A percentile compares a stretch with the other conserved stretches of the same genome.
phyloP scores from a whole-genome alignment of 2,329 filamentous ascomycete species.

The Conoideocrella luteorostrata region DNA sequence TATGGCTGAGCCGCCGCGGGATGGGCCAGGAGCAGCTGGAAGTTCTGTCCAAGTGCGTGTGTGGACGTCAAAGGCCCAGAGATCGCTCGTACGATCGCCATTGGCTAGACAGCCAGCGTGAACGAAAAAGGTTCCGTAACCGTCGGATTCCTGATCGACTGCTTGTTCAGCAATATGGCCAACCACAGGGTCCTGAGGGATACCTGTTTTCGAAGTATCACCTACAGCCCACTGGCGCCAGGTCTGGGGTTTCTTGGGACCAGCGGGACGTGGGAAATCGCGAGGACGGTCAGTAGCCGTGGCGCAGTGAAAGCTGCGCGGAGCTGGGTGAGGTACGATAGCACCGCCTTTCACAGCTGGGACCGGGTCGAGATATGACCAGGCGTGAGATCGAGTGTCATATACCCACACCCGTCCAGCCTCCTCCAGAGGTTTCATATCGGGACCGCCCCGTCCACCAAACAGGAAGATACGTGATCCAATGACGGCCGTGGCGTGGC shows the following conservation, averaged over 20 bases:
- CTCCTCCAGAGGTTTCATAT: conserved; percentile 68
- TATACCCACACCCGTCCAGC: conserved; percentile 70
- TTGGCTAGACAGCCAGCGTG: conserved; percentile 67
- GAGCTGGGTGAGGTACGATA: conserved; percentile 43
- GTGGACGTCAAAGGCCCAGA: conserved; percentile 71
- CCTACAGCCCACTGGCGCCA: conserved; percentile 53
- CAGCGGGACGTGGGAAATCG: conserved; percentile 34
- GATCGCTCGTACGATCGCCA: conserved; percentile 56
- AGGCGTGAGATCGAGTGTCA: conserved; percentile 55
- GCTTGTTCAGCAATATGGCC: conserved; percentile 52
- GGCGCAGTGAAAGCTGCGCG: conserved; percentile 66
- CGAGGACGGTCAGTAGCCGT: conserved; percentile 51
- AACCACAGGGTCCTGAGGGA: conserved; percentile 52
- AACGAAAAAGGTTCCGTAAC: conserved; percentile 63
- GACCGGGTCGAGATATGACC: conserved; percentile 58
- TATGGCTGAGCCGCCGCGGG: conserved; percentile 62
- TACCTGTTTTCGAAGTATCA: conserved; percentile 46
- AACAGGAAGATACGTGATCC: conserved; percentile 71
- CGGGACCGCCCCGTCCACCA: conserved; percentile 66
- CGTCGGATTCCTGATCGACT: conserved; percentile 53
- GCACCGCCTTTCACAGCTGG: conserved; percentile 35
- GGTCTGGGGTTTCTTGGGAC: conserved; percentile 28
- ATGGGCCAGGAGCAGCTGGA: conserved; percentile 58
- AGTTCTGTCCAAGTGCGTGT: conserved; percentile 61
- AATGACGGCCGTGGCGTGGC: conserved; percentile 64